phyloP scores from a whole-genome alignment of 129 eudicot species.

The Pseudognaphalium luteoalbum region DNA sequence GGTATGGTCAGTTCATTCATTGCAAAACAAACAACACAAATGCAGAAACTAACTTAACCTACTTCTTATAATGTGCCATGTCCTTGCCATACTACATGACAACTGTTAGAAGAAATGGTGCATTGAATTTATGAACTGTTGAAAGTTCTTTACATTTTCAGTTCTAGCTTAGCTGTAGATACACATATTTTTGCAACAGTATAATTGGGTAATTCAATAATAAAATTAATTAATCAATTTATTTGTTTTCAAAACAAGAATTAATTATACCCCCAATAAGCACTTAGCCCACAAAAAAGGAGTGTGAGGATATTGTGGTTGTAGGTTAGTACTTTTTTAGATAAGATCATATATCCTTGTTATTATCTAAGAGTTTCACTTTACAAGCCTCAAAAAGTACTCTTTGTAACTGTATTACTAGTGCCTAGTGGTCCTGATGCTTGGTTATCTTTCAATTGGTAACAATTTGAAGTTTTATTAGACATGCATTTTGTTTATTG shows the following conservation, averaged over 20 bases:
- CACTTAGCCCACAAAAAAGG: neutral
- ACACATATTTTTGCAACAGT: too few species aligned
- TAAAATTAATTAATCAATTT: too few species aligned
- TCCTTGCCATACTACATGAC: neutral
- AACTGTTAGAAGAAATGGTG: neutral
- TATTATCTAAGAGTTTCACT: slow-evolving; percentile 17
- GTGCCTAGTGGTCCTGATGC: slow-evolving; percentile 35
- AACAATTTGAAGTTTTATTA: slow-evolving; percentile 1
- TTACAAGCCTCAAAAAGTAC: slow-evolving; percentile 16
- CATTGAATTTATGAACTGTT: neutral
- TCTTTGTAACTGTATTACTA: slow-evolving; percentile 19
- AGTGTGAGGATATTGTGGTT: slow-evolving; percentile 28
- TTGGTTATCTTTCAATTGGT: slow-evolving; percentile 21
- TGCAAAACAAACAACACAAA: neutral
- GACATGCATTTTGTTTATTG: slow-evolving; percentile 6
- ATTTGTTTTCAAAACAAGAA: too few species aligned
- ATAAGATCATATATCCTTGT: slow-evolving; percentile 25
- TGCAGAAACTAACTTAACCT: neutral
- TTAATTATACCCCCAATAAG: neutral
- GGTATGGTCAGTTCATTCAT: neutral
- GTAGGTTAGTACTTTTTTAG: slow-evolving; percentile 18
- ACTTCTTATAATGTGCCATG: neutral
- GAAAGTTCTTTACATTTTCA: neutral
- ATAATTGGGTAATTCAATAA: too few species aligned
- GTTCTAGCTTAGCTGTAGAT: too few species aligned